phyloP scores from a whole-genome alignment of 352 stramenopile species.

The Saprolegnia parasitica region DNA sequence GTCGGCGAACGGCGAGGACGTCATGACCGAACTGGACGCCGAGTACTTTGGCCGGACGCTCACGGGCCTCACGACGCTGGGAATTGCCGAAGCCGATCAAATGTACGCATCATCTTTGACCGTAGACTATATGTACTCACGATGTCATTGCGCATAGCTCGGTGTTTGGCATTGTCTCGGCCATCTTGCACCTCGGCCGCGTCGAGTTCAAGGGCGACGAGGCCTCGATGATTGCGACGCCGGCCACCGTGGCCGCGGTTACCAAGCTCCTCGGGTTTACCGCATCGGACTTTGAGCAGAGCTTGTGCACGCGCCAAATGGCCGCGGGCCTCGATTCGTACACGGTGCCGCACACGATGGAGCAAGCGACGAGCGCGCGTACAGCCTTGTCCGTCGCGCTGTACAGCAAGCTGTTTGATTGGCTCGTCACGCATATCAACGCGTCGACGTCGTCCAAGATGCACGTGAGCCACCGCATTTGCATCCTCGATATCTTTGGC shows the following conservation, averaged over 20 bases:
- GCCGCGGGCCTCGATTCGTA: conserved; percentile 77
- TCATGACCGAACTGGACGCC: conserved; percentile 41
- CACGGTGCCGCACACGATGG: conserved; percentile 71
- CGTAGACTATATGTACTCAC: background rate
- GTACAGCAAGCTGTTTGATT: conserved; percentile 96
- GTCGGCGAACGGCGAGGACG: conserved; percentile 33
- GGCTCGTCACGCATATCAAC: conserved; percentile 90
- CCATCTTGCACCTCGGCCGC: conserved; percentile 77
- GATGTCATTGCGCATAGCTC: too few species aligned
- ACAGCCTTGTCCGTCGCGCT: conserved; percentile 77
- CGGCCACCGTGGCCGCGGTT: conserved; percentile 42
- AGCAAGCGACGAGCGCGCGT: conserved; percentile 67
- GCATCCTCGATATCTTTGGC: conserved; percentile 96
- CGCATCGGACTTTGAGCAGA: conserved; percentile 56
- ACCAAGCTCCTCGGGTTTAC: conserved; percentile 63
- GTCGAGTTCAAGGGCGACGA: conserved; percentile 60
- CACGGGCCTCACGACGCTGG: conserved; percentile 72
- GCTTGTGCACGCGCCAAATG: conserved; percentile 76
- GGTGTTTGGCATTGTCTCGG: conserved; percentile 53
- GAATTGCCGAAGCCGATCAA: conserved; percentile 61
- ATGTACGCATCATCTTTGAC: conserved; percentile 51
- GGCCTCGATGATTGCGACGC: conserved; percentile 38
- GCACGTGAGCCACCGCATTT: conserved; percentile 27
- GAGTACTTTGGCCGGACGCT: conserved; percentile 69
- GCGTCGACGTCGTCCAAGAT: conserved; percentile 44